A percentile compares a stretch with the other conserved stretches of the same genome.
Evolutionary conservation across 371 early-diverging fungal species (phyloP).

Genomic region (Conidiobolus incongruus): DNA sequence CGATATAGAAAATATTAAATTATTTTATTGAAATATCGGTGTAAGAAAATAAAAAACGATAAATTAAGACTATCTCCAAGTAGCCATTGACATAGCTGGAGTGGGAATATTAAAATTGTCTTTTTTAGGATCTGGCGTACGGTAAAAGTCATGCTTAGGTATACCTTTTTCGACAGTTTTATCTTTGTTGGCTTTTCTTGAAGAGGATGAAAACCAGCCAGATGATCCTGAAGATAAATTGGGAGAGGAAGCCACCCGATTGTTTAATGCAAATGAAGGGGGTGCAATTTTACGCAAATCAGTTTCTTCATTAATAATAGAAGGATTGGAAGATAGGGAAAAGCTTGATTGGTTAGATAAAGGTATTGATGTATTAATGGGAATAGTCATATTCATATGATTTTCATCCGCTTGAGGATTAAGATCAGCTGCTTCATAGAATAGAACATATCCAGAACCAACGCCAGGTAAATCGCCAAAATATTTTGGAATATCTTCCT

Average conservation of each 20-base stretch:
- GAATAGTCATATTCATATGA: neutral
- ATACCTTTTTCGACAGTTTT: neutral
- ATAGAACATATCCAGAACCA: constrained; percentile 65
- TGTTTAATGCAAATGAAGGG: neutral
- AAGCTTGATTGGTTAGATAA: neutral
- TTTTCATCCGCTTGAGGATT: constrained; percentile 7
- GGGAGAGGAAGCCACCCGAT: neutral
- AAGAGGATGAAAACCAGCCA: constrained; percentile 1
- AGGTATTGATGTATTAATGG: neutral
- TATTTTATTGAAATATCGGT: too few relatives aligned
- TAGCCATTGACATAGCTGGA: neutral
- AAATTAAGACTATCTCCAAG: neutral
- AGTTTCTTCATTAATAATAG: neutral
- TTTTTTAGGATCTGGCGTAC: neutral
- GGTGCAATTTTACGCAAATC: neutral
- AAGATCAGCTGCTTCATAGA: constrained; percentile 36
- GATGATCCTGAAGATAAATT: neutral
- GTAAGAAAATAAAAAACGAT: too few relatives aligned
- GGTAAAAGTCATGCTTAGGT: constrained; percentile 5
- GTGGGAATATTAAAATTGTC: neutral
- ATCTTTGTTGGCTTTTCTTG: neutral
- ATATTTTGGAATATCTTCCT: constrained; percentile 56
- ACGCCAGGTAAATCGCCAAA: constrained; percentile 57
- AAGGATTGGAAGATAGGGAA: neutral
- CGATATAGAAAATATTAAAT: too few relatives aligned